These are phyloP conservation scores for Trifolium dubium DNA, from an alignment of 306 rosid genomes.

Conservation along the genomic window DNA sequence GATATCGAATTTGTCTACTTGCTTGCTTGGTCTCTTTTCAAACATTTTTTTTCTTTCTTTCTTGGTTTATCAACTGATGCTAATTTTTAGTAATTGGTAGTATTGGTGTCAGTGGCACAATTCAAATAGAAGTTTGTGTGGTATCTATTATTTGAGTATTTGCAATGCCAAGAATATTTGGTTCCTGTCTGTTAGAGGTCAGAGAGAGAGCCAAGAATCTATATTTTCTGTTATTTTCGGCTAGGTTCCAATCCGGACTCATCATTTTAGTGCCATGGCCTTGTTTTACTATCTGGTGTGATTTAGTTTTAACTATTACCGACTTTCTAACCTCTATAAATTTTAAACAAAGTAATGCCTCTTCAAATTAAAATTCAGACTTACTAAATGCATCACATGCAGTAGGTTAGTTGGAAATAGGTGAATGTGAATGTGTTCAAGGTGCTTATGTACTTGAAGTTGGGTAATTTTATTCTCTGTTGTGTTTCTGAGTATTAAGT, in stretches of 20 bases:
- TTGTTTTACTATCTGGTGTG: conserved; percentile 8
- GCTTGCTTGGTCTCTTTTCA: no score
- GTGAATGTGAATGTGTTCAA: no score
- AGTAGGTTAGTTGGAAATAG: no score
- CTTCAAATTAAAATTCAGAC: no score
- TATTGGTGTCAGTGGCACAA: conserved; percentile 26
- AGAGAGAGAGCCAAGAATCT: not conserved
- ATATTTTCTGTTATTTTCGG: not conserved
- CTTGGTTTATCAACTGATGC: conserved; percentile 4
- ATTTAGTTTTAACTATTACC: conserved; percentile 9
- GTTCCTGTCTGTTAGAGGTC: not conserved
- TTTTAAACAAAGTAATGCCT: no score
- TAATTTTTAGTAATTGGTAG: conserved; percentile 17
- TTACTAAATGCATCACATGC: no score
- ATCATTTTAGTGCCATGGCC: not conserved
- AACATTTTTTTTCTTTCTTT: no score
- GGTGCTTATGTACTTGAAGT: no score
- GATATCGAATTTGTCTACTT: no score
- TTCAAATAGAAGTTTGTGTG: conserved; percentile 3
- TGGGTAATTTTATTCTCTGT: no score
- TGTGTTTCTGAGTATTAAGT: no score
- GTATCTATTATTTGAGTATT: conserved; percentile 5
- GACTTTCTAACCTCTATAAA: not conserved
- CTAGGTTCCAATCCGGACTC: not conserved
- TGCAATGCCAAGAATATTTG: conserved; percentile 13